Base-by-base conservation (phyloP, 805 yeast species). In the Wickerhamomyces strasburgensis region DNA sequence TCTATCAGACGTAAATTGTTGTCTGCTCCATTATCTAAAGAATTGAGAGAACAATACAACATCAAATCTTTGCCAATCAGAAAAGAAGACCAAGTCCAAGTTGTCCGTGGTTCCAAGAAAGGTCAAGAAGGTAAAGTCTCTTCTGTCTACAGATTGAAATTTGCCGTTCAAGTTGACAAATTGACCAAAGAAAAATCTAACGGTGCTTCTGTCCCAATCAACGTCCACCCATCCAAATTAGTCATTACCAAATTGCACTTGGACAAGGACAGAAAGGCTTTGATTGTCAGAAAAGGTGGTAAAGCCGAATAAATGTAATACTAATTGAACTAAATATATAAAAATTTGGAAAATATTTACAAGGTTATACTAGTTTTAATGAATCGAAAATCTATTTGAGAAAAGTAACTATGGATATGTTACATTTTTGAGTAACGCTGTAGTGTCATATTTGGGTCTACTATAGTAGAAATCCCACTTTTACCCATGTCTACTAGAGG, bases 1-100 rank as follows among this genome's bases (percentile, higher is more conserved):
- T 83, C 90, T 58, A 86, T 75, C 65, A 86, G 97, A 77, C 86
- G 98, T 77, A 75, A 72, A 58, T 75, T 93, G 70, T 76, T 93
- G 82, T 84, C 97, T 64, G 98, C 98, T 69, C 97, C 98, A 64
- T 81, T 93, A 67, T 90, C 98, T 62, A 93, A 93, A 81, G 98
- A 93, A 78, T 85, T 93, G 73, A 84, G 94, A 71, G 94, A 83
- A 71, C 82, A 93, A 78, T 93, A 89, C 86, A 88, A 88, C 70
- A 76, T 93, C 74, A 87, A 81, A 68, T 75, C 97, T 59, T 75
- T 93, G 55, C 98, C 98, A 70, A 81, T 93, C 78, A 93, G 97
- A 83, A 84, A 84, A 74, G 94, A 89, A 61, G 98, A 93, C 70
- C 87, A 84, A 72, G 95, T 93, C 60, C 71, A 77, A 61, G 93